Base-by-base conservation (phyloP, 768 basidiomycete species). In the Rhizopogon vulgaris region DNA sequence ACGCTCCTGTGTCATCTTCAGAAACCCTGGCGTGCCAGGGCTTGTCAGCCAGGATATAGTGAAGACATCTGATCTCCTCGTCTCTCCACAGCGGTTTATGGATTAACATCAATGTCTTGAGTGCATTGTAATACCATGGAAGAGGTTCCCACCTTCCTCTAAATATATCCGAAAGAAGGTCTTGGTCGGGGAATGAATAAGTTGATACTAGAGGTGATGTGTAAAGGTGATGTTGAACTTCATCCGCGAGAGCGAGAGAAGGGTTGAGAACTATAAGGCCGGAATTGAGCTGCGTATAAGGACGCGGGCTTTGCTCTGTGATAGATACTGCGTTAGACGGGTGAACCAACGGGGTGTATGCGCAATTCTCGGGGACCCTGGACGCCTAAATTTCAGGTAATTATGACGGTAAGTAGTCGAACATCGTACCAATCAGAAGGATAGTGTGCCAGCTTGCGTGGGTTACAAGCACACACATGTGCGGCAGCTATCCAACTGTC, bases 391-490 rank as follows among this genome's bases (percentile, higher is more conserved):
- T 46, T 4, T 46, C 14, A 46, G 45, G 18, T 10, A 12, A 24
- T 34, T 22, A 15, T 34, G 10, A 15, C 22, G 8, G 9, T 30
- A 36, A 41, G 28, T 14, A 38, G 51, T 39, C 17, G 9, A 39
- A 22, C 4, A 25, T 3, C 28, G n/a, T 28, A 78, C 96, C 95
- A 99, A 64, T 96, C 93, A 3, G 69, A 60, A 7, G 95, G 95
- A 69, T 99, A 99, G 66, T 94, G 90, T 2, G 75, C 55, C 17
- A 95, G 65, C 63, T 82, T 85, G 37, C 83, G 79, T 6, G 94
- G 95, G 68, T 99, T 99, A 72, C 95, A 99, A 3, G 93, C 84
- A 63, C 95, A 99, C 12, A 83, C 94, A 58, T 95, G 94, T 0
- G 74, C 79, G 1, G 93, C 94, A 5, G 91, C 94, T 52, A 97